Percentiles rank a stretch among this genome's conserved stretches.
Evolutionary conservation across 1,139 yeast species (phyloP).

Genomic region (Suhomyces chickasaworum): DNA sequence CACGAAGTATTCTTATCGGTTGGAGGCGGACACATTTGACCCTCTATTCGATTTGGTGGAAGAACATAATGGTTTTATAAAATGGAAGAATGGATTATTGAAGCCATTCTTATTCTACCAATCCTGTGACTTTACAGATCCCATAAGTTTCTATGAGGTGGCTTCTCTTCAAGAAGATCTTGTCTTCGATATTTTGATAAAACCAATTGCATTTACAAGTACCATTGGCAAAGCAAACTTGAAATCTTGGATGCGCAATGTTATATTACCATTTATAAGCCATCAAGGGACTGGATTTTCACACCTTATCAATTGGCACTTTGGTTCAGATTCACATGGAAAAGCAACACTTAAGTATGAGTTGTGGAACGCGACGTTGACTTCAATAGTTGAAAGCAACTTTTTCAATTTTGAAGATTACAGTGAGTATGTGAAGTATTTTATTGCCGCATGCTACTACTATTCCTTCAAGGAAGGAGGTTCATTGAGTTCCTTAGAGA

Average conservation of each 20-base stretch:
- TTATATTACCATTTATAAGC: conserved; percentile 32
- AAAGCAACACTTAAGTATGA: conserved; percentile 21
- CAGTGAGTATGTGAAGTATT: conserved; percentile 22
- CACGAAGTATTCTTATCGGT: conserved; percentile 22
- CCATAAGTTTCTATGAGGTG: conserved; percentile 3
- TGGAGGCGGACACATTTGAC: conserved; percentile 17
- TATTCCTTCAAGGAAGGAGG: conserved; percentile 12
- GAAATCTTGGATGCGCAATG: conserved; percentile 31
- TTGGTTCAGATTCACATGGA: conserved; percentile 7
- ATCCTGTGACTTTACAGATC: conserved; percentile 11
- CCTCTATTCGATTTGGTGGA: conserved; percentile 22
- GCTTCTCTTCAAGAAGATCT: conserved; percentile 11
- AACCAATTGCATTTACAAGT: conserved; percentile 22
- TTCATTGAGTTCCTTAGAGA: conserved; percentile 31
- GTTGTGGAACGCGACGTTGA: conserved; percentile 29
- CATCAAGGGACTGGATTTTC: conserved; percentile 26
- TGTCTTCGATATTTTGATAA: conserved; percentile 26
- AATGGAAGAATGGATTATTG: conserved; percentile 35
- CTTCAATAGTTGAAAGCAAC: conserved; percentile 19
- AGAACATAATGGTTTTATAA: conserved; percentile 22
- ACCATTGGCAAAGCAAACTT: conserved; percentile 19
- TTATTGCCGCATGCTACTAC: conserved; percentile 31
- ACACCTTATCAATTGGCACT: conserved; percentile 34
- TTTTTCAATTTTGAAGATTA: conserved; percentile 18
- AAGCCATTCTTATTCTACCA: conserved; percentile 36